A percentile compares a stretch with the other conserved stretches of the same genome.
Conservation (phyloP, 306 rosid genomes). For the Quercus suber region DNA sequence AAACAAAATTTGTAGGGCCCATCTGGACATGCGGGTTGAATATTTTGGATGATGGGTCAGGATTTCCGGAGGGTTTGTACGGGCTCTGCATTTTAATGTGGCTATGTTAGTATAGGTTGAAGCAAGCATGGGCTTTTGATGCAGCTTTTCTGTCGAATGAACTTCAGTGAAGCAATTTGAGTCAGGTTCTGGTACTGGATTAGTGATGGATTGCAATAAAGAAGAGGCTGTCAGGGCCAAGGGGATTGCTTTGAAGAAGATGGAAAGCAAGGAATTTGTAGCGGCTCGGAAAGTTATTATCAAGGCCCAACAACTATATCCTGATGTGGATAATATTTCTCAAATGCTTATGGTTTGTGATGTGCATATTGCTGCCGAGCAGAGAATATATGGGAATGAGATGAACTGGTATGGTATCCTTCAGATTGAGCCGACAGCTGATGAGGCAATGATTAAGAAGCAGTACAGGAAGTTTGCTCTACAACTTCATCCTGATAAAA, state of each 20-base stretch:
- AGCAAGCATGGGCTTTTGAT: slow-evolving; percentile 19
- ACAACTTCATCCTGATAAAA: slow-evolving; percentile 96
- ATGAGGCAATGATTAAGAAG: slow-evolving; percentile 74
- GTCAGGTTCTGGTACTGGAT: slow-evolving; percentile 28
- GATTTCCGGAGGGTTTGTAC: slow-evolving; percentile 14
- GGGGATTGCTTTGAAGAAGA: slow-evolving; percentile 71
- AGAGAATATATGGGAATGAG: slow-evolving; percentile 50
- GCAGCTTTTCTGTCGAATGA: slow-evolving; percentile 19
- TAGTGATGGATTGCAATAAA: slow-evolving; percentile 78
- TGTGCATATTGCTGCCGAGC: slow-evolving; percentile 78
- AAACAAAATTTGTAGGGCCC: slow-evolving; percentile 32
- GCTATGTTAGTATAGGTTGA: background rate
- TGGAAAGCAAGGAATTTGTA: slow-evolving; percentile 73
- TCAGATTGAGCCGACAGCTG: slow-evolving; percentile 62
- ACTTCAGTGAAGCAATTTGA: slow-evolving; percentile 23
- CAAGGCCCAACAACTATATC: slow-evolving; percentile 72
- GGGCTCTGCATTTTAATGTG: slow-evolving; percentile 10
- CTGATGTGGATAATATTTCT: slow-evolving; percentile 72
- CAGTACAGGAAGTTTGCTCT: slow-evolving; percentile 91
- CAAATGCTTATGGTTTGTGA: slow-evolving; percentile 85
- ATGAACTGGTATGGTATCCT: slow-evolving; percentile 83
- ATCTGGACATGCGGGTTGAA: slow-evolving; percentile 17
- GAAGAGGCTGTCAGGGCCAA: slow-evolving; percentile 96
- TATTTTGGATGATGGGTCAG: slow-evolving; percentile 3
- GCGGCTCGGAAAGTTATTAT: slow-evolving; percentile 68